These are phyloP conservation scores for Rhodosporidiobolus sp. DNA, from an alignment of 768 basidiomycete genomes.

Conservation along the genomic window DNA sequence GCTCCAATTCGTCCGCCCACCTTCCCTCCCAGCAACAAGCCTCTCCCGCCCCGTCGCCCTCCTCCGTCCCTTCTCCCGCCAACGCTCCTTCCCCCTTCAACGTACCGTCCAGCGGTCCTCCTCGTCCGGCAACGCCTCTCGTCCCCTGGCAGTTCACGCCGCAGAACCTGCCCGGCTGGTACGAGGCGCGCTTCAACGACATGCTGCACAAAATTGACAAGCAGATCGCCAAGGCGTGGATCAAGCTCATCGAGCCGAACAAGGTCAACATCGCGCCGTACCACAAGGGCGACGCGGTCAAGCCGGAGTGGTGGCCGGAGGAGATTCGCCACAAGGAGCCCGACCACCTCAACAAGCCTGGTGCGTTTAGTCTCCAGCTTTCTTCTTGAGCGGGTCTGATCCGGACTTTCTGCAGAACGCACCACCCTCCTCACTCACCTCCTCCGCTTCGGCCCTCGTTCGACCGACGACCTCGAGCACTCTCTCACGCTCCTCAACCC, in stretches of 20 bases:
- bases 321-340: conserved; percentile 51
- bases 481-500: conserved; percentile 47
- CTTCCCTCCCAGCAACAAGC: conserved; percentile 5
- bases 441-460: conserved; percentile 44
- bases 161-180: conserved; percentile 44
- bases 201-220: conserved; percentile 50
- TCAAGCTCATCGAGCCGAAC: conserved; percentile 52
- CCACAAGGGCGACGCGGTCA: conserved; percentile 49
- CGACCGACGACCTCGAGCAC: conserved; percentile 47
- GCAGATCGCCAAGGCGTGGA: conserved; percentile 51
- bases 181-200: conserved; percentile 44
- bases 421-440: conserved; percentile 47
- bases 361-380: conserved; percentile 39
- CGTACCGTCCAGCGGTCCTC: conserved; percentile 31
- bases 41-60: conserved; percentile 34
- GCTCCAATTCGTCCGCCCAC: conserved; percentile 9
- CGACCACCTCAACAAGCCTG: conserved; percentile 50
- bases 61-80: conserved; percentile 40
- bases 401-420: conserved; percentile 45
- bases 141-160: conserved; percentile 36
- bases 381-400: neutral
- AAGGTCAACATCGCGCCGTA: conserved; percentile 51
- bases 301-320: conserved; percentile 52
- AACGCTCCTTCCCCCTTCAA: conserved; percentile 32
- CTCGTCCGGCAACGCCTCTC: conserved; percentile 17